Evolutionary conservation across 2,329 filamentous ascomycete species (phyloP).

Genomic region (Trichoderma pleuroti): DNA sequence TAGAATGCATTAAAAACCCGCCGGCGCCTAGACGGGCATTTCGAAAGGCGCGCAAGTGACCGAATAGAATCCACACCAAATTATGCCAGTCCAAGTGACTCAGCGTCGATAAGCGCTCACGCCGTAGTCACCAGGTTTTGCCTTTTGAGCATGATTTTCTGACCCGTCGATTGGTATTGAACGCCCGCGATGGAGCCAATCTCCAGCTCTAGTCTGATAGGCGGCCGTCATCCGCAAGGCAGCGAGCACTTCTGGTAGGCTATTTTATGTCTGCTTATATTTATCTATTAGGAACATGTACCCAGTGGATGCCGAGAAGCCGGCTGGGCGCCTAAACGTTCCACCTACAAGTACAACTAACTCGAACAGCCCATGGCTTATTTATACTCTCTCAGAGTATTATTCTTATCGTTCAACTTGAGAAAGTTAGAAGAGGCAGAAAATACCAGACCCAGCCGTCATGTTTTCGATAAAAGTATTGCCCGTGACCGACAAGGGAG

Average conservation of each 20-base stretch:
- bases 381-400: background rate
- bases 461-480: background rate
- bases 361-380: background rate
- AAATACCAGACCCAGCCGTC: background rate
- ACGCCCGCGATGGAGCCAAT: background rate
- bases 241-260: background rate
- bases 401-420: background rate
- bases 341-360: background rate
- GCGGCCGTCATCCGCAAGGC: background rate
- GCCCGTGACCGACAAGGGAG: background rate
- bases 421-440: background rate
- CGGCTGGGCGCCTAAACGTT: background rate
- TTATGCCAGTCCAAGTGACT: background rate
- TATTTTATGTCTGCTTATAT: background rate
- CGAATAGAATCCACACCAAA: background rate
- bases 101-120: background rate
- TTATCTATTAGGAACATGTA: background rate
- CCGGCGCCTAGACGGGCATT: background rate
- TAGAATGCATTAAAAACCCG: background rate
- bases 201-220: background rate
- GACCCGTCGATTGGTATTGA: background rate
- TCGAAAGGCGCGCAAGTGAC: background rate
- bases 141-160: background rate
- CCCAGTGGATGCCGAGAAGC: background rate
- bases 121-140: background rate